Evolutionary conservation across 306 rosid species (phyloP).

Genomic region (Vachellia collinsii): DNA sequence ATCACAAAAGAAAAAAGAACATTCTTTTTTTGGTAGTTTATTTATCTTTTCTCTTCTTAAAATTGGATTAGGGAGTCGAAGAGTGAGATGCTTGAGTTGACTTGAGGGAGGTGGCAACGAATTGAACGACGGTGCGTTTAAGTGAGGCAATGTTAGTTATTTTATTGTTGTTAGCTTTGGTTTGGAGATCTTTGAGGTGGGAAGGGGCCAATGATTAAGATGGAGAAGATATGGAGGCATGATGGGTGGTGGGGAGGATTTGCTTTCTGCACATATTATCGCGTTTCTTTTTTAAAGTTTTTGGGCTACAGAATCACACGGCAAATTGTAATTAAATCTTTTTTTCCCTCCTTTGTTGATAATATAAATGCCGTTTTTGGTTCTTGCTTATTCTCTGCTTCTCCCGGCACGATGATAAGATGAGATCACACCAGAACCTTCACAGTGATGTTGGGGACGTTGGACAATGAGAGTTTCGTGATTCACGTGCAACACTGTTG

Average conservation of each 20-base stretch:
- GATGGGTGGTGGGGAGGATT: conserved; percentile 9
- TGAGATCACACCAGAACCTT: not conserved
- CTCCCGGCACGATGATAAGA: not conserved
- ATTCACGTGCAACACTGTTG: conserved; percentile 38
- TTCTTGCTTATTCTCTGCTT: not conserved
- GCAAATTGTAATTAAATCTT: conserved; percentile 44
- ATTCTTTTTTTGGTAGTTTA: not conserved
- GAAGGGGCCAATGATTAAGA: not conserved
- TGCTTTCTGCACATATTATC: conserved; percentile 42
- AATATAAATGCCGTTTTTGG: conserved; percentile 37
- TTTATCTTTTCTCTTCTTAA: not conserved
- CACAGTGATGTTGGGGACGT: not conserved
- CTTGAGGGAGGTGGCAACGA: not conserved
- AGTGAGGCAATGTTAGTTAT: not conserved
- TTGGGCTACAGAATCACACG: conserved; percentile 33
- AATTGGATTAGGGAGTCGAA: not conserved
- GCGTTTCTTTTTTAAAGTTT: not conserved
- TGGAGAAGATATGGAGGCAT: not conserved
- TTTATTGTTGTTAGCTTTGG: not conserved
- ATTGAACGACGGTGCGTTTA: conserved; percentile 27
- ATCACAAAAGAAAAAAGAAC: not conserved
- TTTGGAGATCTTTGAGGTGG: conserved; percentile 16
- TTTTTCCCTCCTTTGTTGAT: not conserved
- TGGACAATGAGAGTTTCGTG: not conserved
- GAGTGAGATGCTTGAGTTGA: not conserved